A percentile compares a stretch with the other conserved stretches of the same genome.
Evolutionary conservation across 2,329 filamentous ascomycete genomes (phyloP).

Genomic region (Alternaria metachromatica): DNA sequence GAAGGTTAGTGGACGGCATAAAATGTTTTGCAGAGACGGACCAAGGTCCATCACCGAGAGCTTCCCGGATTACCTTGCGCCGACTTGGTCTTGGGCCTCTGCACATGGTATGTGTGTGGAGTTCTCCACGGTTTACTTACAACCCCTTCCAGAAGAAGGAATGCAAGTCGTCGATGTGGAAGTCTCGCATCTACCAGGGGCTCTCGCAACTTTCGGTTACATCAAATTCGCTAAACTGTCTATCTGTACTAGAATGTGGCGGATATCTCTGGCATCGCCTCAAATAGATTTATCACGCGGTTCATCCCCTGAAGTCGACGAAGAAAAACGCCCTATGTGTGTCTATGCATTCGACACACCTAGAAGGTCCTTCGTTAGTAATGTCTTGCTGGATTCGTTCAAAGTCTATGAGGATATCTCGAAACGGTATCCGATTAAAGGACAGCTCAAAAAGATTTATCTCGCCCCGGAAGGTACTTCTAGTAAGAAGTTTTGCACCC

Average conservation of each 20-base stretch:
- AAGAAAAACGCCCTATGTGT: rapidly evolving
- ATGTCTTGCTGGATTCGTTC: rapidly evolving
- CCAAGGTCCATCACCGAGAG: background rate
- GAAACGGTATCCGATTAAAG: background rate
- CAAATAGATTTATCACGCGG: too few relatives aligned
- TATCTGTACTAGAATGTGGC: background rate
- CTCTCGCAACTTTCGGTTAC: background rate
- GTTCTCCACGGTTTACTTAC: too few relatives aligned
- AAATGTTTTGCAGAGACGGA: too few relatives aligned
- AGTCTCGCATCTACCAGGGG: background rate
- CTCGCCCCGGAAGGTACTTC: background rate
- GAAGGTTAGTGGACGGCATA: too few relatives aligned
- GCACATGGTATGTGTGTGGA: background rate
- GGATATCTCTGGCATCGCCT: background rate
- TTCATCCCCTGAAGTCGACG: background rate
- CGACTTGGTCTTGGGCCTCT: background rate
- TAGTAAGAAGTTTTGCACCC: background rate
- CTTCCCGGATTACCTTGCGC: background rate
- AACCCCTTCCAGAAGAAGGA: too few relatives aligned
- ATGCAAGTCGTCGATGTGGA: background rate
- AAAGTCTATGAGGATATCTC: background rate
- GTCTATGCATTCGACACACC: background rate
- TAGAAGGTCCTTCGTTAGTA: background rate
- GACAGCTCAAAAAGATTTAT: too few relatives aligned
- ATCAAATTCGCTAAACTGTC: background rate